phyloP scores from a whole-genome alignment of 371 early-diverging fungal genomes.

The Mortierella sp. region DNA sequence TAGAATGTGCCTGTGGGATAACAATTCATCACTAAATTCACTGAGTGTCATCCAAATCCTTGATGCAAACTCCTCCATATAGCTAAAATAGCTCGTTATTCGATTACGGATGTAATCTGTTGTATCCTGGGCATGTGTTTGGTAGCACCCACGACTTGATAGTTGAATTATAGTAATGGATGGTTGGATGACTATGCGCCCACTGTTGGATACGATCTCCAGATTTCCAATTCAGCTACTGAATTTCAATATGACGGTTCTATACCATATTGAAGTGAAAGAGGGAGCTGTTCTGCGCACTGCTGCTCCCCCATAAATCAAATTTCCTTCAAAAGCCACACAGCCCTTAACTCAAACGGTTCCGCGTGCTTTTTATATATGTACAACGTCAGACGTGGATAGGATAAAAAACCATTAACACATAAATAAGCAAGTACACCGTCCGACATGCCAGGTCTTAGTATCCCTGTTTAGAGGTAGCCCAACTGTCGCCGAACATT shows the following conservation, averaged over 20 bases:
- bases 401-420: background rate
- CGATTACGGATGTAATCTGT: background rate
- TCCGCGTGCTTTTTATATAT: background rate
- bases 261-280: conserved; percentile 53
- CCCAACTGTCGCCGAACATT: conserved; percentile 16
- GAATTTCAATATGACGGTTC: conserved; percentile 9
- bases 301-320: conserved; percentile 4
- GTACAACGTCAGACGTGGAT: conserved; percentile 1
- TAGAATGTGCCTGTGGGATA: background rate
- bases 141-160: background rate
- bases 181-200: conserved; percentile 22
- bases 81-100: background rate
- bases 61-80: background rate
- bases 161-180: conserved; percentile 18
- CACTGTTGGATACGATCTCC: background rate
- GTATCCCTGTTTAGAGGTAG: background rate
- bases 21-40: background rate
- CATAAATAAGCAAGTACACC: conserved; percentile 1
- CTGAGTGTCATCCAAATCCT: background rate
- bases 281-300: conserved; percentile 21
- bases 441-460: background rate
- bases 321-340: conserved; percentile 9
- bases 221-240: background rate
- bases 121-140: background rate
- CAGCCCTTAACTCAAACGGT: conserved; percentile 9